Evolutionary conservation across 169 alveolate genomes (phyloP), one percentile per base, ranked within the genome.

Genomic region (Cryptosporidium andersoni): DNA sequence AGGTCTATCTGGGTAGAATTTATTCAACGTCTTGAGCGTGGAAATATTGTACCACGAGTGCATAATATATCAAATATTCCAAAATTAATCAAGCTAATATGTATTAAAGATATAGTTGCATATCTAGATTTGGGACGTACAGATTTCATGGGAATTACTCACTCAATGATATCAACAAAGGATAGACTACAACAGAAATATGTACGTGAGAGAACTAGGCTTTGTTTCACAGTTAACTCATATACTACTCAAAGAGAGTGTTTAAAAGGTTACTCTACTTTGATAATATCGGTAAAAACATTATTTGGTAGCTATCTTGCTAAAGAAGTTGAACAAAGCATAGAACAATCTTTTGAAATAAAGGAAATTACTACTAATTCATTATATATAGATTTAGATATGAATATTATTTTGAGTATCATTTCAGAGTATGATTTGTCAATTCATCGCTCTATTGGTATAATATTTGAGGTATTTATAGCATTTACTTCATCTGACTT

Each of bases 191-290:
- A 74, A 51, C 85, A 74, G 2, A 74, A 74, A 25, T 74, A 74
- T 34, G 85, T 74, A 7, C 55, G 85, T 14, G 85, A 74, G 25
- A 55, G 85, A 42, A 74, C 85, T 11, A 74, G 85, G 60, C 3
- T 74, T 25, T 74, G 85, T 60, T 74, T 74, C 47, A 60, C 85
- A 3, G 85, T 74, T 16, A 68, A 74, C 49, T 74, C 85, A 1
- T 74, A 58, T 42, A 62, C 64, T 6, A 74, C 85, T 14, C 74
- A 74, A 62, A 74, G 37, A 43, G 85, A 74, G 45, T 74, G 85
- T 74, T 47, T 74, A 43, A 74, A 42, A 36, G 85, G 85, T 14
- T 74, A 58, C 45, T 74, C 85, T n/a, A 58, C 48, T 6, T 45
- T 74, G 62, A 63, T 53, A n/a, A 55, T 74, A 7, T 11, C 49